These are phyloP conservation scores for Podila epigama DNA, from an alignment of 192 early-diverging fungal genomes.

Conservation along the genomic window DNA sequence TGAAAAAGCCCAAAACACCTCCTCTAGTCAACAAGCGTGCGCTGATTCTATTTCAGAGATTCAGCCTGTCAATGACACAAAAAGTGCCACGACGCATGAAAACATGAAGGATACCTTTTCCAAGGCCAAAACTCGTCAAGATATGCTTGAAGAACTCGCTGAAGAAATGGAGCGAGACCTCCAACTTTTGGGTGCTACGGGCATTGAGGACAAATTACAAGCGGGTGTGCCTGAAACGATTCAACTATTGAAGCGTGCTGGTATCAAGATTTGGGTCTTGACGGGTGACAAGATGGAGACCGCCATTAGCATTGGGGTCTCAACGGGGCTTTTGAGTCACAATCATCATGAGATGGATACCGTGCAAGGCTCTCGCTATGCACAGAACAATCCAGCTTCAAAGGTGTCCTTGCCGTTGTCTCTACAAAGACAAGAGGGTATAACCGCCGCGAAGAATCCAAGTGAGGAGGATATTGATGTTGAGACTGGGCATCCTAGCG, in stretches of 20 bases:
- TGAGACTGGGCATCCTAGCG: no score
- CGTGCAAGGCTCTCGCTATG: neutral
- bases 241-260: slow-evolving; percentile 63
- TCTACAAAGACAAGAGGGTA: neutral
- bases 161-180: slow-evolving; percentile 71
- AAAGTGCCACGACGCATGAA: neutral
- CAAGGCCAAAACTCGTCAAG: neutral
- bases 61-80: neutral
- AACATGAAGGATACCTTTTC: neutral
- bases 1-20: no score
- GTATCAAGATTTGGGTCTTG: slow-evolving; percentile 83
- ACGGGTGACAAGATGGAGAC: slow-evolving; percentile 86
- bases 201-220: slow-evolving; percentile 82
- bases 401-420: neutral
- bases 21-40: neutral
- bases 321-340: slow-evolving; percentile 68
- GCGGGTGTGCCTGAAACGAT: slow-evolving; percentile 82
- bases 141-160: slow-evolving; percentile 14
- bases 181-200: slow-evolving; percentile 73
- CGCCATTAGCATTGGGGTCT: slow-evolving; percentile 82
- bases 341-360: neutral
- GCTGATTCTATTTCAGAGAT: neutral
- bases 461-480: no score
- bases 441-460: neutral
- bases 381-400: neutral